Evolutionary conservation across 768 basidiomycete genomes (phyloP).

Genomic region (Mycena venus): DNA sequence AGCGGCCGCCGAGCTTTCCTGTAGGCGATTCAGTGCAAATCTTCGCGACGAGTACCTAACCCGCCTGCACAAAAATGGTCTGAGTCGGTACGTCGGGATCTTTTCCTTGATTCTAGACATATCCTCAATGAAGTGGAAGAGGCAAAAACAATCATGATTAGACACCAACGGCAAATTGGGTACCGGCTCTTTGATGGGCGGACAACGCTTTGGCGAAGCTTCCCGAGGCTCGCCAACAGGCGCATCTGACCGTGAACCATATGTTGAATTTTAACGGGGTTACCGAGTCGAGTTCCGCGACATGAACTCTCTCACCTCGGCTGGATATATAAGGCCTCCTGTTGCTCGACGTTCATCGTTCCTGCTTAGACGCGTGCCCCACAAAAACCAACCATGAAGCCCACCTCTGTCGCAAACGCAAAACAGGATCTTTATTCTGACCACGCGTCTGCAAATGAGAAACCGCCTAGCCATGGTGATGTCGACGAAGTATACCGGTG

Average conservation of each 20-base stretch:
- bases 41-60: background rate
- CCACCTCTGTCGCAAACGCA: constrained; percentile 17
- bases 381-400: constrained; percentile 6
- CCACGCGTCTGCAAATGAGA: constrained; percentile 7
- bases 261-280: too few species aligned
- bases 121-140: too few species aligned
- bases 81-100: background rate
- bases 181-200: background rate
- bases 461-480: background rate
- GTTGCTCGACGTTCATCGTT: too few species aligned
- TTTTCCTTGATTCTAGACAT: background rate
- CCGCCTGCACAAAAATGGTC: background rate
- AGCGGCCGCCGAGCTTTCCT: background rate
- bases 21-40: background rate
- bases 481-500: constrained; percentile 6
- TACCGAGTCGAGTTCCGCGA: too few species aligned
- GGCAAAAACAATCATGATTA: background rate
- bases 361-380: background rate
- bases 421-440: constrained; percentile 17
- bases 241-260: background rate
- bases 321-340: background rate
- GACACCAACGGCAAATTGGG: too few species aligned
- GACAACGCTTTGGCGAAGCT: too few species aligned
- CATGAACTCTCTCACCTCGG: background rate
- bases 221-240: too few species aligned